Evolutionary conservation across 176 grass and related monocot species (phyloP).

Genomic region (Triticum urartu): DNA sequence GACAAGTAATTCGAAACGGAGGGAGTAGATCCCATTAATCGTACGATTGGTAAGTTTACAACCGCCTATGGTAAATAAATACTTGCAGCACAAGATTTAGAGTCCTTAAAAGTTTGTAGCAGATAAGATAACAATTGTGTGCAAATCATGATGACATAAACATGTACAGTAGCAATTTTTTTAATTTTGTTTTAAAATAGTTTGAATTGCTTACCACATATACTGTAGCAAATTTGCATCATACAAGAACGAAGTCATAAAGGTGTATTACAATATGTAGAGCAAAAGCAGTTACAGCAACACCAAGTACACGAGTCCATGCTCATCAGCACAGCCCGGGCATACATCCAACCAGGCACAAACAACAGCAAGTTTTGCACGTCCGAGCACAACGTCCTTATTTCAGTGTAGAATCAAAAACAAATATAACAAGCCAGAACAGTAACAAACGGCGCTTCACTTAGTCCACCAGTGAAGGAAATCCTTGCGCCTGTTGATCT

Average conservation of each 20-base stretch:
- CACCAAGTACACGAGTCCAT: conserved; percentile 2
- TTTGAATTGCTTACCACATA: neutral
- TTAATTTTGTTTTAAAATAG: no score
- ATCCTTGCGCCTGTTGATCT: conserved; percentile 96
- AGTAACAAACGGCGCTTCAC: conserved; percentile 37
- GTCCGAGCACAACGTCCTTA: conserved; percentile 30
- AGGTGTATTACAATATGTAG: conserved; percentile 26
- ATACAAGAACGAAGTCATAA: neutral
- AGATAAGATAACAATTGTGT: neutral
- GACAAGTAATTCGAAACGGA: no score
- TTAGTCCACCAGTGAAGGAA: conserved; percentile 98
- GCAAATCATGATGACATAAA: neutral
- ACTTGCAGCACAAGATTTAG: neutral
- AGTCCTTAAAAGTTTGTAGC: neutral
- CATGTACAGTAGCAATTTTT: neutral
- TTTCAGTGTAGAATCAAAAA: conserved; percentile 46
- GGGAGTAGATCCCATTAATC: neutral
- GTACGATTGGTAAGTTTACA: neutral
- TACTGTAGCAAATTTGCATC: no score
- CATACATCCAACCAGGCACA: conserved; percentile 35
- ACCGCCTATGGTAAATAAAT: neutral
- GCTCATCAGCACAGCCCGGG: neutral
- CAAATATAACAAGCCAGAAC: conserved; percentile 15
- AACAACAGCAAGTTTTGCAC: conserved; percentile 22
- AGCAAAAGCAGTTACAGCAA: conserved; percentile 18